Conservation (phyloP, 1,284 basidiomycete genomes). For the Pyrrhoderma lamaoense region DNA sequence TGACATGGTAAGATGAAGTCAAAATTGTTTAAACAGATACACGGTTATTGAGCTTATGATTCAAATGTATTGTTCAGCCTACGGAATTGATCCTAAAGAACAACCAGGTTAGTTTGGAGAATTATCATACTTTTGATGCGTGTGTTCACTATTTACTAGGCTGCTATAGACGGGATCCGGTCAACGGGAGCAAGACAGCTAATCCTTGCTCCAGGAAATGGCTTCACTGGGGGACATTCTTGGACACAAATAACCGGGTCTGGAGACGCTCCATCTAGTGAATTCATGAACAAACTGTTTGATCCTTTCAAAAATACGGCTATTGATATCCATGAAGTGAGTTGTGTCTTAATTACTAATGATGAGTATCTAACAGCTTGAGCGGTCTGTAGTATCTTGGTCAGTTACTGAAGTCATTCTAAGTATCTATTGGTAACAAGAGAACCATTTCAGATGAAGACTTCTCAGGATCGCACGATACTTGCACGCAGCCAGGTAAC, state of each 20-base stretch:
- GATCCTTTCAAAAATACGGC: constrained; percentile 38
- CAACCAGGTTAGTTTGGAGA: constrained; percentile 26
- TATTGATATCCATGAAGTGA: constrained; percentile 39
- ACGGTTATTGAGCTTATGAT: too few relatives aligned
- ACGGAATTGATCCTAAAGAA: constrained; percentile 35
- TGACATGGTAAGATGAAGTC: constrained; percentile 29
- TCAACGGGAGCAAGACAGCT: constrained; percentile 35
- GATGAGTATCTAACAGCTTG: background rate
- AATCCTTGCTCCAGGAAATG: constrained; percentile 40
- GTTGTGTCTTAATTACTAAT: background rate
- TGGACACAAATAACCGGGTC: constrained; percentile 34
- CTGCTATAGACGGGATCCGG: constrained; percentile 38
- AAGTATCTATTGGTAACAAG: too few relatives aligned
- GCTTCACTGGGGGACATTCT: constrained; percentile 38
- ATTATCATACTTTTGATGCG: background rate
- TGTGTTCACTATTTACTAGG: constrained; percentile 15
- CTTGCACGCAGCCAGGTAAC: constrained; percentile 34
- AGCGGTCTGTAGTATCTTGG: constrained; percentile 20
- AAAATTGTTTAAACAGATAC: background rate
- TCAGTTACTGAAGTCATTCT: background rate
- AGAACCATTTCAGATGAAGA: constrained; percentile 28
- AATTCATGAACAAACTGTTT: constrained; percentile 34
- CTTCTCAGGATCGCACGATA: constrained; percentile 36
- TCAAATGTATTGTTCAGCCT: constrained; percentile 25
- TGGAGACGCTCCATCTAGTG: constrained; percentile 31